A percentile compares a stretch with the other conserved stretches of the same genome.
Conservation (phyloP, 306 rosid species). For the Prosopis cineraria region DNA sequence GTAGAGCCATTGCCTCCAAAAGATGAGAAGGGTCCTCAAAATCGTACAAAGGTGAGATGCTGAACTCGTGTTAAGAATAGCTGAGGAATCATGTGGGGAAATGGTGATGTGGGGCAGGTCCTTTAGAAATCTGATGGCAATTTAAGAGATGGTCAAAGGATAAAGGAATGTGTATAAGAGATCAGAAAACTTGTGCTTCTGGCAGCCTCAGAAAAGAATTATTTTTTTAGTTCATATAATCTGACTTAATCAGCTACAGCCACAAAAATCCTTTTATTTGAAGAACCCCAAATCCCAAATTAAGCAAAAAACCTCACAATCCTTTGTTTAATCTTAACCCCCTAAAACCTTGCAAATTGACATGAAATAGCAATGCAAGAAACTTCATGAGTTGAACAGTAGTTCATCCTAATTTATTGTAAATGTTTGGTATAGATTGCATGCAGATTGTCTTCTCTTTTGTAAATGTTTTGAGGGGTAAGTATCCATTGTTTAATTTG, state of each 20-base stretch:
- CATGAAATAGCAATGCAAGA: background rate
- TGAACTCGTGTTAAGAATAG: slow-evolving; percentile 1
- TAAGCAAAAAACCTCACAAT: background rate
- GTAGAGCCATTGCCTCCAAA: slow-evolving; percentile 96
- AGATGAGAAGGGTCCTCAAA: slow-evolving; percentile 99
- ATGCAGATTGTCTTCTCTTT: background rate
- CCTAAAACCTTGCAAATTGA: background rate
- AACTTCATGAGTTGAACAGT: slow-evolving; percentile 15
- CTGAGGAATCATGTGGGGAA: slow-evolving; percentile 16
- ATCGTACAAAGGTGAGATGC: slow-evolving; percentile 87
- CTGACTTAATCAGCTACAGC: background rate
- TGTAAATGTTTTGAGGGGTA: background rate
- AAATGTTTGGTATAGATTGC: background rate
- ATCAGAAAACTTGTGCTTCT: slow-evolving; percentile 2
- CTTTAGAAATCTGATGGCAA: slow-evolving; percentile 7
- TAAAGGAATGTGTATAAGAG: background rate
- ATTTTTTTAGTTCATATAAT: too few relatives aligned
- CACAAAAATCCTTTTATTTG: background rate
- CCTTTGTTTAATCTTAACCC: background rate
- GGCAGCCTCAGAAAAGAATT: background rate
- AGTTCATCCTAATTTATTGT: background rate
- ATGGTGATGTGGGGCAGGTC: slow-evolving; percentile 18
- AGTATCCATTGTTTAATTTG: background rate
- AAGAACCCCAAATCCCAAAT: background rate
- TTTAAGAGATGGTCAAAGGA: slow-evolving; percentile 4